Evolutionary conservation across 192 early-diverging fungal genomes (phyloP).

Genomic region (Dissophora globulifera): DNA sequence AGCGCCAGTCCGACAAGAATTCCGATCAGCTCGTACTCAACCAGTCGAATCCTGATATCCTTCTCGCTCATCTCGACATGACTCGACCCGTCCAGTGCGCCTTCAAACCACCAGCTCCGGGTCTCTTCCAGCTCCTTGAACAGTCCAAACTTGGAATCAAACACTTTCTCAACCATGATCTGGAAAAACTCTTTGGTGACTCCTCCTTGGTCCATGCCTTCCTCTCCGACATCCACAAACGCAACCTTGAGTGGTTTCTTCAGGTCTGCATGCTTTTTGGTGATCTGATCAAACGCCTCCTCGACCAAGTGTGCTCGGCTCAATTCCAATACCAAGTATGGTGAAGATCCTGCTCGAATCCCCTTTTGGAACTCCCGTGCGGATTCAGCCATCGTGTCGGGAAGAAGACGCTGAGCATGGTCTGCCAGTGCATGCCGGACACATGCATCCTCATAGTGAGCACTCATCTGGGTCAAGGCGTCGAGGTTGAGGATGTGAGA

Average conservation of each 20-base stretch:
- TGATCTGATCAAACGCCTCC: slow-evolving; percentile 82
- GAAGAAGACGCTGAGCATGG: slow-evolving; percentile 77
- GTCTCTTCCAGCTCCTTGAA: slow-evolving; percentile 69
- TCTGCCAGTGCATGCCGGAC: slow-evolving; percentile 83
- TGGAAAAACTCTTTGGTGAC: slow-evolving; percentile 97
- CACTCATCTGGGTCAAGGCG: slow-evolving; percentile 80
- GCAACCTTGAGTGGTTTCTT: slow-evolving; percentile 87
- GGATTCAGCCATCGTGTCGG: slow-evolving; percentile 55
- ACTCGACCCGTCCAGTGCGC: slow-evolving; percentile 37
- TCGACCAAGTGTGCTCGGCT: slow-evolving; percentile 74
- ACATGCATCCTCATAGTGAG: slow-evolving; percentile 83
- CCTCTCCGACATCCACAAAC: slow-evolving; percentile 90
- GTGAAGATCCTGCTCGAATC: slow-evolving; percentile 71
- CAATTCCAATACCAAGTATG: slow-evolving; percentile 85
- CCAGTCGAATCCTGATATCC: slow-evolving; percentile 33
- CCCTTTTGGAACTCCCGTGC: slow-evolving; percentile 65
- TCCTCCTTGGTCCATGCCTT: slow-evolving; percentile 95
- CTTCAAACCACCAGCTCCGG: slow-evolving; percentile 82
- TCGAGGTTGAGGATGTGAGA: slow-evolving; percentile 78
- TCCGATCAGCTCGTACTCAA: slow-evolving; percentile 87
- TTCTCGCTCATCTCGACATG: slow-evolving; percentile 23
- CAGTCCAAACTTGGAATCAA: slow-evolving; percentile 80
- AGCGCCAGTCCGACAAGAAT: slow-evolving; percentile 92
- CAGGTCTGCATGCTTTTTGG: slow-evolving; percentile 67
- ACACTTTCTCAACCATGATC: slow-evolving; percentile 74